Percentiles rank a stretch among this genome's conserved stretches.
Conservation (phyloP, 441 rosid genomes). For the Jatropha podagrica region DNA sequence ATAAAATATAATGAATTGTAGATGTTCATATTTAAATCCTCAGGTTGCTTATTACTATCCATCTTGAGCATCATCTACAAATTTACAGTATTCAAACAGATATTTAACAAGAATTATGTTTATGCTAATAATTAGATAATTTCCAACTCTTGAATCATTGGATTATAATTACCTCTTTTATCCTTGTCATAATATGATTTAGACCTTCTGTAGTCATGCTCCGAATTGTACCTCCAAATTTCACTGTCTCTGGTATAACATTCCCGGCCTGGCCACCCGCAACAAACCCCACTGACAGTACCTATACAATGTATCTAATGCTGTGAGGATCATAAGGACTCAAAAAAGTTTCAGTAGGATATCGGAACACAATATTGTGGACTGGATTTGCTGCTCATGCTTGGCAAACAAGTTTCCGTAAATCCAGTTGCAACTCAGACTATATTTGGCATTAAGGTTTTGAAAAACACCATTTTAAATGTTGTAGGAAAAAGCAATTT, state of each 20-base stretch:
- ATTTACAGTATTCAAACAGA: neutral
- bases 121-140: neutral
- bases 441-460: too few relatives aligned
- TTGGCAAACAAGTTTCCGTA: neutral
- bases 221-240: constrained; percentile 48
- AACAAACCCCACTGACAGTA: constrained; percentile 38
- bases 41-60: neutral
- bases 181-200: constrained; percentile 37
- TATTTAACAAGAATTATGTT: neutral
- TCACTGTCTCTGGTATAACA: constrained; percentile 47
- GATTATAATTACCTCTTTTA: constrained; percentile 35
- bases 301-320: constrained; percentile 18
- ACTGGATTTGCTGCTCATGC: neutral
- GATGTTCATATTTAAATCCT: too few relatives aligned
- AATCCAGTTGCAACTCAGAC: too few relatives aligned
- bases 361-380: neutral
- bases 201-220: constrained; percentile 50
- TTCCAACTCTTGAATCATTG: neutral
- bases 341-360: neutral
- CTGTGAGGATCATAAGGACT: neutral
- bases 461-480: too few relatives aligned
- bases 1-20: neutral
- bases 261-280: constrained; percentile 46
- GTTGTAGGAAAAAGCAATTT: too few relatives aligned
- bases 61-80: neutral